Conservation (phyloP, 2,329 filamentous ascomycete genomes). For the Aureobasidium sp. region DNA sequence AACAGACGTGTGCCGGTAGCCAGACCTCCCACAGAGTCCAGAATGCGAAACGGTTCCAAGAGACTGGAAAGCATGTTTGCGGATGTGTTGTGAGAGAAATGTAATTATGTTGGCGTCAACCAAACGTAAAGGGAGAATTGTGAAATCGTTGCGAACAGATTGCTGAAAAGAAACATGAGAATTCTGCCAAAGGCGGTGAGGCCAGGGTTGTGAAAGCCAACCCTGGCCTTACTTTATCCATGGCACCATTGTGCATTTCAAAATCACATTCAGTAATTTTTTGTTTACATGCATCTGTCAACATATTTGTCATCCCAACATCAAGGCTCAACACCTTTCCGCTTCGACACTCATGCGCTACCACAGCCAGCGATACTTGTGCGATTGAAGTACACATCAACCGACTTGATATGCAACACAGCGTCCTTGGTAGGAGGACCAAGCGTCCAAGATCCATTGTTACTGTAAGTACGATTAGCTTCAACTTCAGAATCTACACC, state of each 20-base stretch:
- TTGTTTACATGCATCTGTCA: not conserved
- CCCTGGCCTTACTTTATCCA: not conserved
- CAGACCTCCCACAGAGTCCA: not conserved
- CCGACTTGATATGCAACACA: slow-evolving; percentile 56
- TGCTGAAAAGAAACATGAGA: not conserved
- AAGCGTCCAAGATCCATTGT: slow-evolving; percentile 64
- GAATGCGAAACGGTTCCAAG: not conserved
- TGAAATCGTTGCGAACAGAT: not conserved
- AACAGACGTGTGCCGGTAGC: not conserved
- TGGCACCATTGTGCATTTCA: no score
- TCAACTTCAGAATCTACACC: no score
- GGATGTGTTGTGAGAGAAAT: not conserved
- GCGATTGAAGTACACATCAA: slow-evolving; percentile 69
- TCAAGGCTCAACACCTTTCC: no score
- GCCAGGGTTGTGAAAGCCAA: not conserved
- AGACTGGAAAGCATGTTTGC: not conserved
- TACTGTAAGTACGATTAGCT: slow-evolving; percentile 27
- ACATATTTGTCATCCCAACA: not conserved
- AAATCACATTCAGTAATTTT: no score
- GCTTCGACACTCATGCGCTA: no score
- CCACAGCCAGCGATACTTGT: slow-evolving; percentile 9
- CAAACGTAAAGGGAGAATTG: not conserved
- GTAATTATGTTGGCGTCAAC: not conserved
- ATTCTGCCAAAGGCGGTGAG: not conserved
- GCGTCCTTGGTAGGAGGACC: slow-evolving; percentile 59